phyloP scores from a whole-genome alignment of 1,139 yeast species.

The Eremothecium cymbalariae region DNA sequence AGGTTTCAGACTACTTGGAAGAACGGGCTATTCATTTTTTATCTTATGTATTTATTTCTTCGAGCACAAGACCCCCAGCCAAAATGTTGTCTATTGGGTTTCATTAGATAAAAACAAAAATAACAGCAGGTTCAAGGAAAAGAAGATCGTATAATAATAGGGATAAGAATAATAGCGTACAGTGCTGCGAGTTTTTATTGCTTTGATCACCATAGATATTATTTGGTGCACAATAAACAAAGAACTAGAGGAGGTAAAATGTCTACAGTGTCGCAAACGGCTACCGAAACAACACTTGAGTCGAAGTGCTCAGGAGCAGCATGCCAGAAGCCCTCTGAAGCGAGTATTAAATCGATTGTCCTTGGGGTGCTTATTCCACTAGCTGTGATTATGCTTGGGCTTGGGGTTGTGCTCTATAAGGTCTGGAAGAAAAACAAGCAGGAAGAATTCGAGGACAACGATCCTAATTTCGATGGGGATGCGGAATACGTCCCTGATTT shows the following conservation, averaged over 20 bases:
- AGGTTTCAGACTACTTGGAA: no score
- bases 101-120: no score
- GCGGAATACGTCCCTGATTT: constrained; percentile 54
- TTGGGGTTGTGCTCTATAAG: constrained; percentile 45
- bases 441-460: constrained; percentile 51
- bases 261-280: neutral
- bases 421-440: constrained; percentile 54
- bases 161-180: neutral
- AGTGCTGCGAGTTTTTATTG: no score
- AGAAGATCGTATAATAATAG: neutral
- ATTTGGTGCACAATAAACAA: neutral
- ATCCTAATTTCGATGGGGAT: constrained; percentile 75
- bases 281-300: neutral
- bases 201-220: neutral
- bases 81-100: no score
- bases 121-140: neutral
- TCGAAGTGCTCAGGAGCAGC: neutral
- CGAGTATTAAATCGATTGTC: constrained; percentile 36
- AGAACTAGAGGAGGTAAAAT: neutral
- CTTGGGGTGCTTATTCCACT: constrained; percentile 65
- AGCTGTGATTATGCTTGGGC: constrained; percentile 40
- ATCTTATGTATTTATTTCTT: no score
- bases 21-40: no score
- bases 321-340: constrained; percentile 1
- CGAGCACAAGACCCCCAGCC: no score